phyloP scores from a whole-genome alignment of 2,329 filamentous ascomycete species.

The Apiospora hydei region DNA sequence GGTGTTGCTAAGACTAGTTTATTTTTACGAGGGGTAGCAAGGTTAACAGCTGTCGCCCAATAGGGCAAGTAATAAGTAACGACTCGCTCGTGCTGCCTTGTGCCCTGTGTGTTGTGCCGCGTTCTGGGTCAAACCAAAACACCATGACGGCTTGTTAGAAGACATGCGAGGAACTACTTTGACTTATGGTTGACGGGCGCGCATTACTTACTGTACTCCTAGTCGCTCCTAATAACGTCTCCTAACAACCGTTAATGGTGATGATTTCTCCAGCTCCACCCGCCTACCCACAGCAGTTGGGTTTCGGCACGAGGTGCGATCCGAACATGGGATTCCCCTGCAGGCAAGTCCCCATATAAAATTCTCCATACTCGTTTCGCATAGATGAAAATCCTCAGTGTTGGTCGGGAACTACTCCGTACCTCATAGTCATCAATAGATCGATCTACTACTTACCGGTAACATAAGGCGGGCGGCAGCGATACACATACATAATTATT shows the following conservation, averaged over 20 bases:
- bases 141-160: not conserved
- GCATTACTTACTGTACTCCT: not conserved
- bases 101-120: not conserved
- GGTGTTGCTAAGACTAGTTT: too few relatives aligned
- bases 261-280: not conserved
- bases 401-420: not conserved
- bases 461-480: not conserved
- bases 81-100: too few relatives aligned
- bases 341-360: not conserved
- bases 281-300: not conserved
- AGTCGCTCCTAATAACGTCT: not conserved
- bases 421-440: not conserved
- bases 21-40: too few relatives aligned
- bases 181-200: not conserved
- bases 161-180: constrained; percentile 1
- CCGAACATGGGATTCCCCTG: constrained; percentile 13
- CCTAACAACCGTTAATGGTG: not conserved
- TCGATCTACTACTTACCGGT: not conserved
- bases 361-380: constrained; percentile 6
- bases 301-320: not conserved
- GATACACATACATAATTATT: not conserved
- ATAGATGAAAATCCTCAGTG: not conserved
- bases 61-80: not conserved
- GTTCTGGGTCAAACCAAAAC: not conserved
- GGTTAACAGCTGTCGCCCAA: not conserved